These are phyloP conservation scores for Fusarium ramigenum DNA, from an alignment of 2,329 filamentous ascomycete genomes.

Conservation along the genomic window DNA sequence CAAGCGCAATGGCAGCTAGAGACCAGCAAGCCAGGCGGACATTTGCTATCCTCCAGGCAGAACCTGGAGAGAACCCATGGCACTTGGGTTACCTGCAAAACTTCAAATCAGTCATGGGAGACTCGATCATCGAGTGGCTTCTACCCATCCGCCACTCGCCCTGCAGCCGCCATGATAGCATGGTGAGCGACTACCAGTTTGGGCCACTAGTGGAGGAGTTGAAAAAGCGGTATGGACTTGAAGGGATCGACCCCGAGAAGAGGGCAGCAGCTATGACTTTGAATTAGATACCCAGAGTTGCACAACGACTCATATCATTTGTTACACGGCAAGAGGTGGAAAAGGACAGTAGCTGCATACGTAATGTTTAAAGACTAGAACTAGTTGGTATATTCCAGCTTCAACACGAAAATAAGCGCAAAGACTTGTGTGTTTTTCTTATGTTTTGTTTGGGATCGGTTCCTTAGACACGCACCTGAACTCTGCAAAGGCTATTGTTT, in stretches of 20 bases:
- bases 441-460: background rate
- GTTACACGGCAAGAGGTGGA: conserved; percentile 5
- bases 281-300: conserved; percentile 35
- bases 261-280: conserved; percentile 31
- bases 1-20: conserved; percentile 40
- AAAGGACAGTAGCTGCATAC: background rate
- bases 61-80: conserved; percentile 85
- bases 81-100: conserved; percentile 77
- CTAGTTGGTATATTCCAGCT: background rate
- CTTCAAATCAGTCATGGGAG: conserved; percentile 82
- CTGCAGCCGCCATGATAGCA: conserved; percentile 72
- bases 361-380: conserved; percentile 21
- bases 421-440: background rate
- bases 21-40: conserved; percentile 66
- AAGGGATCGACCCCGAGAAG: conserved; percentile 11
- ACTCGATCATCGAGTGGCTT: conserved; percentile 77
- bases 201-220: conserved; percentile 69
- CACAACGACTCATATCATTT: conserved; percentile 5
- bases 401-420: background rate
- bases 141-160: conserved; percentile 80
- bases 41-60: conserved; percentile 82
- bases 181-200: conserved; percentile 73
- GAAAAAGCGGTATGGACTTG: conserved; percentile 52
- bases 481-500: background rate
- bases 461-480: background rate